These are phyloP conservation scores for Wickerhamiella australiensis DNA, from an alignment of 805 yeast species.

Conservation along the genomic window DNA sequence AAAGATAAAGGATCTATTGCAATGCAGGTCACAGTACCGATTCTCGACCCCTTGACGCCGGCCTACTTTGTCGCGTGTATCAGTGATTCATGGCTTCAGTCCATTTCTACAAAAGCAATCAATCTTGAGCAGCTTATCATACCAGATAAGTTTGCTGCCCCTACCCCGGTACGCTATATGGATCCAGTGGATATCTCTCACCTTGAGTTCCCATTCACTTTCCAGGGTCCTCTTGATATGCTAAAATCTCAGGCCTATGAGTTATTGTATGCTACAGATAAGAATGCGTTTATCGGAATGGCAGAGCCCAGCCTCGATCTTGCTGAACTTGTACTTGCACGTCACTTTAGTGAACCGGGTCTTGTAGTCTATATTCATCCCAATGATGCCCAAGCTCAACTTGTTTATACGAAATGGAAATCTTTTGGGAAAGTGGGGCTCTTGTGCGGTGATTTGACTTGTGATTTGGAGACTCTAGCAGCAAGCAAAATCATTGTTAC, in stretches of 20 bases:
- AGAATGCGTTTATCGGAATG: conserved; percentile 50
- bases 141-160: conserved; percentile 55
- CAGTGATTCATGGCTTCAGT: conserved; percentile 79
- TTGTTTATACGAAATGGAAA: conserved; percentile 40
- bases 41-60: conserved; percentile 49
- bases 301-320: conserved; percentile 28
- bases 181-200: background rate
- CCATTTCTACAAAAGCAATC: conserved; percentile 52
- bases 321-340: conserved; percentile 56
- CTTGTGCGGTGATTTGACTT: conserved; percentile 38
- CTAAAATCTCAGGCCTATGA: conserved; percentile 3
- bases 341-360: conserved; percentile 62
- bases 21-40: conserved; percentile 41
- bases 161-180: conserved; percentile 35
- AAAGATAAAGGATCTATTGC: background rate
- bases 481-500: conserved; percentile 56
- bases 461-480: conserved; percentile 32
- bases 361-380: conserved; percentile 59
- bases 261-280: conserved; percentile 44
- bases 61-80: conserved; percentile 58
- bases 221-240: background rate
- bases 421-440: conserved; percentile 48
- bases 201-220: background rate
- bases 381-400: conserved; percentile 46
- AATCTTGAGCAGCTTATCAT: conserved; percentile 38